These are phyloP conservation scores for Pinus tabuliformis DNA, from an alignment of 75 land plant species.

Conservation along the genomic window DNA sequence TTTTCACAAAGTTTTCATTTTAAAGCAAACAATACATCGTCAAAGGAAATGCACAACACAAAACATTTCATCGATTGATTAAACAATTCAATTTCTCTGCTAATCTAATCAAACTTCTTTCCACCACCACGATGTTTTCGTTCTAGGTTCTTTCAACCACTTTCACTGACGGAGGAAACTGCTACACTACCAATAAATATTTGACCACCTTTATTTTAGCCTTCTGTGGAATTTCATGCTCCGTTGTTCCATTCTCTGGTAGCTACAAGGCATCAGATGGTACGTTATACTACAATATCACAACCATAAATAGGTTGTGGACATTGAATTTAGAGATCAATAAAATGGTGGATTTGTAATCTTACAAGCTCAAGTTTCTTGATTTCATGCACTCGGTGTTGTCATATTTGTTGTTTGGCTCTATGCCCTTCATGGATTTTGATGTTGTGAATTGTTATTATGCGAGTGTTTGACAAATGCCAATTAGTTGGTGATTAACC, in stretches of 20 bases:
- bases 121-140: conserved; percentile 10
- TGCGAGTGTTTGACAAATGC: background rate
- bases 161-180: conserved; percentile 10
- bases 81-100: no score
- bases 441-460: conserved; percentile 10
- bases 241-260: background rate
- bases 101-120: conserved; percentile 11
- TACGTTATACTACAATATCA: background rate
- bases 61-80: no score
- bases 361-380: background rate
- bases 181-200: conserved; percentile 10
- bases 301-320: background rate
- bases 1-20: no score
- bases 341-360: background rate
- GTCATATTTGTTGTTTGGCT: conserved; percentile 11
- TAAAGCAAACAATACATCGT: no score
- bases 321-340: background rate
- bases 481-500: conserved; percentile 8
- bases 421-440: conserved; percentile 8
- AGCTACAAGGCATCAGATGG: background rate
- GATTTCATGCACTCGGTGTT: conserved; percentile 17
- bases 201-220: background rate
- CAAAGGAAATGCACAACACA: no score
- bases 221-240: background rate
- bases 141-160: conserved; percentile 15